Evolutionary conservation across 148 eudicot species (phyloP), one percentile per base, ranked within the genome.

Genomic region (Rhododendron ferrugineum): DNA sequence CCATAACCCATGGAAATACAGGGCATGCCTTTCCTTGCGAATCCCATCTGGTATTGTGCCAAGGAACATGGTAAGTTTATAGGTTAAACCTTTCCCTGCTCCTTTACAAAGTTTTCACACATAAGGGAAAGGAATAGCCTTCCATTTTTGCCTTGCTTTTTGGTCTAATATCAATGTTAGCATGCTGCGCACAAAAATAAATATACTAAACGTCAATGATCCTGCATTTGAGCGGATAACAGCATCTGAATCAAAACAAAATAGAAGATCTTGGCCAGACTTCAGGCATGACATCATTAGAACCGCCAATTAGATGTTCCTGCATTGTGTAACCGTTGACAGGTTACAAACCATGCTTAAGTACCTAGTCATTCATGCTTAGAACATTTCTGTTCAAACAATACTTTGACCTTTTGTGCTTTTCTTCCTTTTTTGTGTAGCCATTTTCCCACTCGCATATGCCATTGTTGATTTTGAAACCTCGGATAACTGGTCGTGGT

Each of bases 281-380:
- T 87, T 92, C 84, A 85, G 92, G 83, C 58, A 91, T 56, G 66
- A 85, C 72, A 85, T 96, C 99, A 47, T 93, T 92, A 84, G 92
- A 96, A 40, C 95, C 95, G 56, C 99, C 99, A 56, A 96, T 72
- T 26, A 96, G 90, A 93, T 96, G 98, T 82, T 95, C 99, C 98
- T 96, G 92, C 91, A 92, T 75, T 56, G n/a, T 64, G 78, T n/a
- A 64, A 72, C 72, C 22, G 62, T 75, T 44, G 47, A 83, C 32
- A 82, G 49, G 81, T 79, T 50, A 85, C 14, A 82, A 42, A 30
- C 47, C 81, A 76, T 28, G 44, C 26, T 47, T 60, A 70, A 49
- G n/a, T 72, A 81, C 70, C 44, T 2, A 56, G n/a, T 23, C 62
- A 44, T n/a, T n/a, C n/a, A n/a, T n/a, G n/a, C n/a, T n/a, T n/a